phyloP scores from a whole-genome alignment of 2,329 filamentous ascomycete species.

The Acarospora socialis region DNA sequence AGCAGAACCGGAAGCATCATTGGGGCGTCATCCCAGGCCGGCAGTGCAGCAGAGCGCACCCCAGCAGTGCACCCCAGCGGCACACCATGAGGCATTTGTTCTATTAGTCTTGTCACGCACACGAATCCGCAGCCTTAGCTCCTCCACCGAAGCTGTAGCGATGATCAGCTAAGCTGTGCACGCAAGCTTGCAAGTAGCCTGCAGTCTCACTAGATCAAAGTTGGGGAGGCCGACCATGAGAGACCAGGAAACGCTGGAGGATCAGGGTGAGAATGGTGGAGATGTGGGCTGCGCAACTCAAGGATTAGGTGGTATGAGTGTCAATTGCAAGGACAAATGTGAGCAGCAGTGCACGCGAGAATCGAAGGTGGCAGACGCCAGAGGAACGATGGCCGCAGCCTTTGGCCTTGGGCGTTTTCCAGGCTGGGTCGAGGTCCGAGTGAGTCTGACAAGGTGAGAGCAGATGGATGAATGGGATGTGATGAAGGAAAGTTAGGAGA shows the following conservation, averaged over 20 bases:
- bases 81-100: neutral
- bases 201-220: neutral
- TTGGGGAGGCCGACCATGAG: neutral
- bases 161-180: conserved; percentile 2
- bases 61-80: neutral
- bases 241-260: conserved; percentile 1
- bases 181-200: neutral
- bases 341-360: neutral
- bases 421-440: no score
- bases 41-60: neutral
- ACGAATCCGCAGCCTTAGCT: neutral
- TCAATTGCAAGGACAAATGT: neutral
- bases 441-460: no score
- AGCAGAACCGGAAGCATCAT: no score
- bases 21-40: neutral
- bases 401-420: no score
- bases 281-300: conserved; percentile 1
- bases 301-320: conserved; percentile 1
- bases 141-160: neutral
- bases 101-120: neutral
- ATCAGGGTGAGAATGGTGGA: neutral
- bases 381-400: conserved; percentile 1
- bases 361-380: neutral
- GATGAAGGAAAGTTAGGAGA: no score
- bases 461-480: no score